Conservation (phyloP, 176 grass and related monocot genomes). For the Urochloa ruziziensis region DNA sequence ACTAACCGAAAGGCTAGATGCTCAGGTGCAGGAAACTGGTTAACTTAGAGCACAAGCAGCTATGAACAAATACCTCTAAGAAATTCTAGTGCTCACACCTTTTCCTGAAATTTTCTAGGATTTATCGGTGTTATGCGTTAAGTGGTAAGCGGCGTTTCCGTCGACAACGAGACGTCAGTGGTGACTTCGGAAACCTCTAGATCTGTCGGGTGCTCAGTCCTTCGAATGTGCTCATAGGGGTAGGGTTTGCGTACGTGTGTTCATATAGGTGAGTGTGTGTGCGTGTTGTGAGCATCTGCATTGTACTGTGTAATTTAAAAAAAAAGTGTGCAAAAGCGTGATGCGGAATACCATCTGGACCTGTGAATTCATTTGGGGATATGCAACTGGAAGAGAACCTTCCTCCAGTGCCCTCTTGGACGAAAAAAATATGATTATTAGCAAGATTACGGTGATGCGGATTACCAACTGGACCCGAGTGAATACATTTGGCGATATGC, state of each 20-base stretch:
- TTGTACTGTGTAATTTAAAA: too few relatives aligned
- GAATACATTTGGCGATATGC: background rate
- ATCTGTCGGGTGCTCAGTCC: too few relatives aligned
- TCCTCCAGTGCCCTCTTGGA: background rate
- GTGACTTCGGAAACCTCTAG: too few relatives aligned
- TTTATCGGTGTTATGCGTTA: too few relatives aligned
- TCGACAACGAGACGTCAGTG: too few relatives aligned
- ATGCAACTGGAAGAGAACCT: background rate
- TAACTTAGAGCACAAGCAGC: background rate
- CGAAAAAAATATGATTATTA: background rate
- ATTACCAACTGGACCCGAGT: background rate
- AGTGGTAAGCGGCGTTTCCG: too few relatives aligned
- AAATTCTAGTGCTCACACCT: too few relatives aligned
- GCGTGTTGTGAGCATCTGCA: too few relatives aligned
- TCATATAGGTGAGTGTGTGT: too few relatives aligned
- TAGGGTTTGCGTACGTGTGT: too few relatives aligned
- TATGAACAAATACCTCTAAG: background rate
- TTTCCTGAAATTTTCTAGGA: too few relatives aligned
- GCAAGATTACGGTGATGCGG: background rate
- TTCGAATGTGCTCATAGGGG: too few relatives aligned
- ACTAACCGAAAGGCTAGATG: conserved; percentile 39
- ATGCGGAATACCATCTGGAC: background rate
- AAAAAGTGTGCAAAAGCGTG: background rate
- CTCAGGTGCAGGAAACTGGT: background rate
- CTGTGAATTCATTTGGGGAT: background rate